These are phyloP conservation scores for Aspergillus indologenus DNA, from an alignment of 495 filamentous ascomycete genomes.

Conservation along the genomic window DNA sequence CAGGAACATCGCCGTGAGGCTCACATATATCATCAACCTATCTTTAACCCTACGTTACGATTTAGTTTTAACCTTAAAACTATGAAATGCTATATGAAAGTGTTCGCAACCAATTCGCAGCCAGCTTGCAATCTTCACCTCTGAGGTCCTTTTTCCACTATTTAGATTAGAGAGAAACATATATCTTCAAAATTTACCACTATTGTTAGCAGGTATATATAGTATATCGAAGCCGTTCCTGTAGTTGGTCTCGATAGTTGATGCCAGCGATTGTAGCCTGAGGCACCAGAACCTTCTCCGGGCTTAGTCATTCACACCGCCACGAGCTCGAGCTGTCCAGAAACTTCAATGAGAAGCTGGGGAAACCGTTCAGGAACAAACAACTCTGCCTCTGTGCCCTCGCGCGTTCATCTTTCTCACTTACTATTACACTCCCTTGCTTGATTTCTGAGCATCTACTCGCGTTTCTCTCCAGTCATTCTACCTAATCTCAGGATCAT, in stretches of 20 bases:
- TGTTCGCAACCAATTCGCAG: too few relatives aligned
- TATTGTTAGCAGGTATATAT: too few relatives aligned
- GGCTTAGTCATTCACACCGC: conserved; percentile 34
- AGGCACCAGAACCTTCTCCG: conserved; percentile 20
- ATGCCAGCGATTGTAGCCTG: conserved; percentile 10
- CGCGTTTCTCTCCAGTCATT: neutral
- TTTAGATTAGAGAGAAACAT: conserved; percentile 1
- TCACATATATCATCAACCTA: too few relatives aligned
- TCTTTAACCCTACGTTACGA: too few relatives aligned
- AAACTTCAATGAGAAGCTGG: conserved; percentile 37
- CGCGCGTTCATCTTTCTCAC: neutral
- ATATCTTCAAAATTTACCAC: conserved; percentile 2
- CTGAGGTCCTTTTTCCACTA: too few relatives aligned
- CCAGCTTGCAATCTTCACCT: too few relatives aligned
- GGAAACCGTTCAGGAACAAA: conserved; percentile 14
- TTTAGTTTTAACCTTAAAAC: too few relatives aligned
- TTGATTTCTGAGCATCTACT: neutral
- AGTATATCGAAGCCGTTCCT: too few relatives aligned
- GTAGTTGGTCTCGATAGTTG: neutral
- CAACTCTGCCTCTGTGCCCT: conserved; percentile 7
- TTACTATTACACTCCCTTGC: neutral
- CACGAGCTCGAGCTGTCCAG: conserved; percentile 38
- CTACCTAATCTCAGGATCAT: neutral
- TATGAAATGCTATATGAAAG: too few relatives aligned
- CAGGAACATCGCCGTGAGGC: too few relatives aligned